Evolutionary conservation across 2,329 filamentous ascomycete genomes (phyloP).

Genomic region (Cercospora berteroae): DNA sequence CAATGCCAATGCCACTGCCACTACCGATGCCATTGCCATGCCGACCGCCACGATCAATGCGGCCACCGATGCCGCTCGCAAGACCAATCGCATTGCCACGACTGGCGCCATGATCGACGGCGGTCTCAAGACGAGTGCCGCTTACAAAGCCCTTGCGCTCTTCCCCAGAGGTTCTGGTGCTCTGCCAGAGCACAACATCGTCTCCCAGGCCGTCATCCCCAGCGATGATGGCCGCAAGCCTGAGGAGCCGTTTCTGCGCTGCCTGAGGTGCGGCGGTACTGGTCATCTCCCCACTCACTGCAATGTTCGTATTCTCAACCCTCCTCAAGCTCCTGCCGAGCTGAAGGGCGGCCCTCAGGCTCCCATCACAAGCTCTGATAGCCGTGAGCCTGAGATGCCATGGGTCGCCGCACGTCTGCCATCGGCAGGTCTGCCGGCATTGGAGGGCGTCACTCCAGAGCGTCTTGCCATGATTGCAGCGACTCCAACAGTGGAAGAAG

Average conservation of each 20-base stretch:
- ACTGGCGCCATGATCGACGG: not conserved
- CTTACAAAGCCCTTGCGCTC: not conserved
- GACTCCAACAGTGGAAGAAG: not conserved
- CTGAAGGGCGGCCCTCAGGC: not conserved
- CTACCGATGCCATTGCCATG: not conserved
- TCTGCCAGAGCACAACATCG: not conserved
- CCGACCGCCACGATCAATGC: not conserved
- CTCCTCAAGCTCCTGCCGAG: not conserved
- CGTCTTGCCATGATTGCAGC: conserved; percentile 12
- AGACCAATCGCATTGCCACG: not conserved
- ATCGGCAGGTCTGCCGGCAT: not conserved
- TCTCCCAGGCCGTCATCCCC: not conserved
- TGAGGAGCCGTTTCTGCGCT: not conserved
- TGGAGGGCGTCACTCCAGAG: conserved; percentile 10
- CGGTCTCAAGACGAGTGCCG: not conserved
- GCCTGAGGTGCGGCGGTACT: not conserved
- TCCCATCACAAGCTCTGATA: not conserved
- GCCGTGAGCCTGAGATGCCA: not conserved
- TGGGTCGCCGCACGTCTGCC: not conserved
- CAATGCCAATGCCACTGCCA: not conserved
- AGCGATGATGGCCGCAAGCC: not conserved
- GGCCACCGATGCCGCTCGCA: not conserved
- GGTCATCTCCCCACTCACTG: not conserved
- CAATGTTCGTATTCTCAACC: not conserved
- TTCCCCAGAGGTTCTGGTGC: not conserved